These are phyloP conservation scores for Fraxinus velutina DNA, from an alignment of 305 asterid genomes.

Conservation along the genomic window DNA sequence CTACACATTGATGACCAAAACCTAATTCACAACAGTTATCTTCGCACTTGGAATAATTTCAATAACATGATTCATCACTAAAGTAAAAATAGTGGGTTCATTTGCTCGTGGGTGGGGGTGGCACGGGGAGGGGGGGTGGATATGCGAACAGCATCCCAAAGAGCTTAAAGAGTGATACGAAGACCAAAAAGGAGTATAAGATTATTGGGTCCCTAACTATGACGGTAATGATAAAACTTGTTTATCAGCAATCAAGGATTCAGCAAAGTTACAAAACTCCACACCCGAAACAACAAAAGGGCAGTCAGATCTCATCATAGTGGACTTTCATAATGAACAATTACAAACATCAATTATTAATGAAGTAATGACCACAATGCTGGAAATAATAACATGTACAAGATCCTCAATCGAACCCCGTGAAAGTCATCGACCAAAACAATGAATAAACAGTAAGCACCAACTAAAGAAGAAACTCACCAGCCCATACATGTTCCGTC, in stretches of 20 bases:
- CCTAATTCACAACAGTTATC: background rate
- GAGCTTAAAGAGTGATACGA: background rate
- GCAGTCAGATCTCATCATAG: background rate
- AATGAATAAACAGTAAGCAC: background rate
- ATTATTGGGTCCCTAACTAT: background rate
- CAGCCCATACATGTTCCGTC: constrained; percentile 61
- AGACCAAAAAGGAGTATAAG: background rate
- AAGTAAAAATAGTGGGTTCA: background rate
- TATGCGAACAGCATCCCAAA: background rate
- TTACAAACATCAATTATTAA: background rate
- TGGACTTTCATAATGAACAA: background rate
- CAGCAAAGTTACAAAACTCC: background rate
- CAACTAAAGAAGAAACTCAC: constrained; percentile 40
- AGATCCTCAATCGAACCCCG: background rate
- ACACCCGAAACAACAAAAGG: background rate
- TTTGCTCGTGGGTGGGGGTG: background rate
- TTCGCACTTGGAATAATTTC: background rate
- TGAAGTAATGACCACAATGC: background rate
- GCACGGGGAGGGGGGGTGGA: background rate
- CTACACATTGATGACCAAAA: background rate
- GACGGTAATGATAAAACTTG: background rate
- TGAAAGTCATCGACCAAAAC: background rate
- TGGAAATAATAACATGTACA: background rate
- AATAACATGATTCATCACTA: background rate
- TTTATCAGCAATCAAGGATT: background rate